Evolutionary conservation across 169 alveolate genomes (phyloP).

Genomic region (Perkinsus chesapeaki): DNA sequence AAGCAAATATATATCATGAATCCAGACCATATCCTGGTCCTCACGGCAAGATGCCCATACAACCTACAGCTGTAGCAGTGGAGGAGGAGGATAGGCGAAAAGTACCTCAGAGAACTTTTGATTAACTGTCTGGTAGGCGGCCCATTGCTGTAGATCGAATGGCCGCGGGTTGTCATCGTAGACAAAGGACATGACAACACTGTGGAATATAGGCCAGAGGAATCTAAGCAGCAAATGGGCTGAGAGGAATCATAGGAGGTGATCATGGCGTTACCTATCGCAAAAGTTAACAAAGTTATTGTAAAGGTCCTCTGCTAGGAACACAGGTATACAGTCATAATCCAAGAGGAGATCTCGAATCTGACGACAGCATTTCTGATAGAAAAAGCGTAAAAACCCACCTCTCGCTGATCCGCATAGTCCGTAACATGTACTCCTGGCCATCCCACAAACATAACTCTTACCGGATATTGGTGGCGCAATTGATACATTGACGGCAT

Average conservation of each 20-base stretch:
- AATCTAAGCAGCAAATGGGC: neutral
- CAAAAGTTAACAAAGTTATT: neutral
- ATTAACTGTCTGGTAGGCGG: constrained; percentile 17
- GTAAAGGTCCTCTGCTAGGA: neutral
- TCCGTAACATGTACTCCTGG: neutral
- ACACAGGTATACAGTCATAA: neutral
- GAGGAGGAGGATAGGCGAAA: neutral
- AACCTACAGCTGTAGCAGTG: neutral
- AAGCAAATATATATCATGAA: constrained; percentile 70
- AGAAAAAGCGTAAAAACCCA: neutral
- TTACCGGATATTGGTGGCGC: neutral
- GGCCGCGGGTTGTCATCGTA: constrained; percentile 1
- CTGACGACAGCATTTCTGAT: neutral
- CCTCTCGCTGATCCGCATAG: neutral
- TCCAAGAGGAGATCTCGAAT: neutral
- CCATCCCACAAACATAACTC: neutral
- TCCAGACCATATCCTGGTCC: constrained; percentile 61
- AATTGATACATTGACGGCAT: neutral
- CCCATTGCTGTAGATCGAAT: constrained; percentile 29
- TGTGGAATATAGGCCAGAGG: neutral
- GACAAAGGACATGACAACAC: neutral
- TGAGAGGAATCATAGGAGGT: neutral
- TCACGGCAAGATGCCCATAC: neutral
- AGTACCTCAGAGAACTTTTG: constrained; percentile 1
- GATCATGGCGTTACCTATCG: neutral